These are phyloP conservation scores for Petasospora rhodanensis DNA, from an alignment of 1,139 yeast species.

Conservation along the genomic window DNA sequence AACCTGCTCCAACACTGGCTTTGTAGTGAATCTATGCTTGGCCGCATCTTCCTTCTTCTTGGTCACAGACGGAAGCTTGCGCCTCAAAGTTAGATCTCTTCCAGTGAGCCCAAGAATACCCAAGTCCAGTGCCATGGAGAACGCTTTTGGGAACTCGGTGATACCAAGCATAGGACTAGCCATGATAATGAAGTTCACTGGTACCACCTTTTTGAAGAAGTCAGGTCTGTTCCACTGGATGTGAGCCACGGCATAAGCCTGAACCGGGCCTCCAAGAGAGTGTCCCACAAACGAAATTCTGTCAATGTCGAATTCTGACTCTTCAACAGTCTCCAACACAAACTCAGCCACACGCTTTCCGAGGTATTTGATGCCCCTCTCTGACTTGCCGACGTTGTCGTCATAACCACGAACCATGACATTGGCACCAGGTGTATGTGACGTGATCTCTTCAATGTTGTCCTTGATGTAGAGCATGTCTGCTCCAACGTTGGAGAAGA, in stretches of 20 bases:
- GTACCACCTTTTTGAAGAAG: slow-evolving; percentile 46
- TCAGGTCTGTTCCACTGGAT: slow-evolving; percentile 46
- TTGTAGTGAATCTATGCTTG: slow-evolving; percentile 26
- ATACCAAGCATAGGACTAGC: slow-evolving; percentile 65
- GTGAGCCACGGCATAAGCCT: slow-evolving; percentile 58
- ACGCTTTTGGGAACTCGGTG: slow-evolving; percentile 55
- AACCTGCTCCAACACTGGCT: slow-evolving; percentile 47
- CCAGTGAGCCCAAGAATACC: slow-evolving; percentile 65
- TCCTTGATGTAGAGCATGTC: slow-evolving; percentile 63
- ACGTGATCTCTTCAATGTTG: slow-evolving; percentile 38
- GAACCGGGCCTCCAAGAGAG: slow-evolving; percentile 64
- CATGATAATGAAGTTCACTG: slow-evolving; percentile 52
- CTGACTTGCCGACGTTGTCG: slow-evolving; percentile 60
- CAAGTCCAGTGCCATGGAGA: slow-evolving; percentile 54
- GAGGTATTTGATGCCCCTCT: slow-evolving; percentile 54
- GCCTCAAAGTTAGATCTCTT: slow-evolving; percentile 49
- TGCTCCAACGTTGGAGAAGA: slow-evolving; percentile 60
- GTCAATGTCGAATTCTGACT: slow-evolving; percentile 34
- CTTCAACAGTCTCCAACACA: slow-evolving; percentile 44
- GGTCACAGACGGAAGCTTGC: slow-evolving; percentile 27
- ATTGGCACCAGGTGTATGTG: slow-evolving; percentile 29
- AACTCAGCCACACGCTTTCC: slow-evolving; percentile 58
- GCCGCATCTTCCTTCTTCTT: slow-evolving; percentile 10
- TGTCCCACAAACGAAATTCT: slow-evolving; percentile 59
- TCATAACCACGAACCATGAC: slow-evolving; percentile 54